A percentile compares a stretch with the other conserved stretches of the same genome.
Conservation (phyloP, 2,329 filamentous ascomycete genomes). For the Xylariomycetidae sp. region DNA sequence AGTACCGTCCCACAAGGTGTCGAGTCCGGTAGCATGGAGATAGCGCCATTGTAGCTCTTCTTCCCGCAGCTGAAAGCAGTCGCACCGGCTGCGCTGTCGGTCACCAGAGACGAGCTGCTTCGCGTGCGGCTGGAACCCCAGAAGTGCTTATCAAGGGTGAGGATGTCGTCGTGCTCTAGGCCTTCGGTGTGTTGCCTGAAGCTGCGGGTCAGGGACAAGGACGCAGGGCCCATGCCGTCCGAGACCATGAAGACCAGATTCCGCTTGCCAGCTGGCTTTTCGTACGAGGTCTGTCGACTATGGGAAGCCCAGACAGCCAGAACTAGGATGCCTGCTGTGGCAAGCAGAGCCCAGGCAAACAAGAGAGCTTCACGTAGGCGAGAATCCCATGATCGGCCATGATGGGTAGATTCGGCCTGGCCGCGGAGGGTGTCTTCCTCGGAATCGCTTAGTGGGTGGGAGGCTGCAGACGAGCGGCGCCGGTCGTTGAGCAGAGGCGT, state of each 20-base stretch:
- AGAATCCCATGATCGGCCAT: slow-evolving; percentile 21
- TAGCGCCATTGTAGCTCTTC: slow-evolving; percentile 97
- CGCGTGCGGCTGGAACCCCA: slow-evolving; percentile 87
- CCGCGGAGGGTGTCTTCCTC: slow-evolving; percentile 32
- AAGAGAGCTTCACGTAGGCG: slow-evolving; percentile 65
- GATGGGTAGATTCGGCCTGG: slow-evolving; percentile 18
- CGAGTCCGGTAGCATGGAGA: slow-evolving; percentile 79
- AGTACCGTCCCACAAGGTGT: slow-evolving; percentile 86
- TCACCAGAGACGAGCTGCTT: slow-evolving; percentile 78
- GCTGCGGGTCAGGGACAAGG: slow-evolving; percentile 76
- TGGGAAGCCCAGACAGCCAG: slow-evolving; percentile 76
- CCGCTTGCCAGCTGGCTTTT: slow-evolving; percentile 58
- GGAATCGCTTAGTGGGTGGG: slow-evolving; percentile 14
- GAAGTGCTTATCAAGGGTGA: slow-evolving; percentile 80
- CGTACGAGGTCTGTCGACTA: slow-evolving; percentile 43
- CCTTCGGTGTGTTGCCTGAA: slow-evolving; percentile 74
- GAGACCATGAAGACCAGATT: slow-evolving; percentile 99
- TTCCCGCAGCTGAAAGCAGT: slow-evolving; percentile 89
- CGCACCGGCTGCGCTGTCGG: slow-evolving; percentile 93
- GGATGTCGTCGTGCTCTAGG: slow-evolving; percentile 66
- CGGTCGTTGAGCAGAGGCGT: slow-evolving; percentile 26
- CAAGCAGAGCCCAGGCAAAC: slow-evolving; percentile 76
- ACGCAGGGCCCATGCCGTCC: slow-evolving; percentile 95
- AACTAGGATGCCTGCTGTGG: slow-evolving; percentile 72
- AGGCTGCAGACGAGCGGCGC: slow-evolving; percentile 12